phyloP scores from a whole-genome alignment of 164 flowering plant species.

The Buxus sempervirens region DNA sequence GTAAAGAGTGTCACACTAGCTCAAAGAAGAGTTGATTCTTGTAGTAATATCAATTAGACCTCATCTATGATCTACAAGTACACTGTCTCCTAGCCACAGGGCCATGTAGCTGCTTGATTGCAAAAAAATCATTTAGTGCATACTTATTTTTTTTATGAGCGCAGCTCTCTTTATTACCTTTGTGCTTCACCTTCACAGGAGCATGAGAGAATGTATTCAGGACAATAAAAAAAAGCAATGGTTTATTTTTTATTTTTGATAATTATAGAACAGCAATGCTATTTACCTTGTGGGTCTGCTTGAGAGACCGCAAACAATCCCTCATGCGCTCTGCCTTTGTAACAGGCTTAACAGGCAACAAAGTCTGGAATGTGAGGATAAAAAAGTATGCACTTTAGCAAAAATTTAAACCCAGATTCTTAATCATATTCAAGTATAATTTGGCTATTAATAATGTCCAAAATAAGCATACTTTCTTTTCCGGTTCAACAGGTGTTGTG shows the following conservation, averaged over 20 bases:
- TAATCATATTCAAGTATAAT: neutral
- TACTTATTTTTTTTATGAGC: too few relatives aligned
- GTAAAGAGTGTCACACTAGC: too few relatives aligned
- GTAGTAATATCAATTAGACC: too few relatives aligned
- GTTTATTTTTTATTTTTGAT: too few relatives aligned
- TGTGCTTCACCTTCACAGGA: neutral
- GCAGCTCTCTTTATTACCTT: neutral
- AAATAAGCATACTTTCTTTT: conserved; percentile 59
- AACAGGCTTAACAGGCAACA: conserved; percentile 79
- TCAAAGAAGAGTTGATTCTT: too few relatives aligned
- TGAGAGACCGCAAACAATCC: conserved; percentile 83
- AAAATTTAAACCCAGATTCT: conserved; percentile 3
- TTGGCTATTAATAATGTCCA: neutral
- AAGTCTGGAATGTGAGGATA: conserved; percentile 53
- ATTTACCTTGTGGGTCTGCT: conserved; percentile 80
- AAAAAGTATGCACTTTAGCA: neutral
- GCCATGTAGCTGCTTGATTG: too few relatives aligned
- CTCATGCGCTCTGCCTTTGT: conserved; percentile 93
- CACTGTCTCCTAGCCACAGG: too few relatives aligned
- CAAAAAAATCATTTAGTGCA: too few relatives aligned
- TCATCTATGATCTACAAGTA: too few relatives aligned
- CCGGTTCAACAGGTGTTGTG: conserved; percentile 68
- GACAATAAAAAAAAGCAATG: too few relatives aligned
- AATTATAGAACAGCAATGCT: neutral
- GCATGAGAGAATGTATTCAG: neutral